Conservation (phyloP, 495 filamentous ascomycete genomes). For the Tuber indicum region DNA sequence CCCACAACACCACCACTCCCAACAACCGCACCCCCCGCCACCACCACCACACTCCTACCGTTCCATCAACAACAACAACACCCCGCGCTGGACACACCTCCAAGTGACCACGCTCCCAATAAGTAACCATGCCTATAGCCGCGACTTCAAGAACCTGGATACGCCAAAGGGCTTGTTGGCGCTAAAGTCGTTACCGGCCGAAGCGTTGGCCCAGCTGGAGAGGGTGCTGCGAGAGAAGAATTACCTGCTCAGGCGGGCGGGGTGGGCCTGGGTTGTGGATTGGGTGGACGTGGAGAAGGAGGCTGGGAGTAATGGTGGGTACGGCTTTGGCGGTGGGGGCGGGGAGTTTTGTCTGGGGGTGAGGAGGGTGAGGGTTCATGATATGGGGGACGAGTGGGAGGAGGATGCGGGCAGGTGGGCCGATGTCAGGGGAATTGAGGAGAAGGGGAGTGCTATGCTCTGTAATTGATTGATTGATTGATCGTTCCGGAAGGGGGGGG, state of each 20-base stretch:
- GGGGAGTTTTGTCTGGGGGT: constrained; percentile 1
- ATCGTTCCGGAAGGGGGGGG: neutral
- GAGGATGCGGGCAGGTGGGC: neutral
- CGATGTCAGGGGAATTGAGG: neutral
- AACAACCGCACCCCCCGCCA: neutral
- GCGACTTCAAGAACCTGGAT: neutral
- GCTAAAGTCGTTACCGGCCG: neutral
- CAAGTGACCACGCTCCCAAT: neutral
- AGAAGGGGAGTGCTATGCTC: neutral
- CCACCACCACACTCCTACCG: neutral
- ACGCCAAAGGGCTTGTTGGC: neutral
- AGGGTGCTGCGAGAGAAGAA: constrained; percentile 4
- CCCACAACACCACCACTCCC: neutral
- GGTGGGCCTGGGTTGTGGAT: neutral
- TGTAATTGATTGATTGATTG: neutral
- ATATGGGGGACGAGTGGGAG: constrained; percentile 3
- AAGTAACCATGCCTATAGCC: neutral
- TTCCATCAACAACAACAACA: neutral
- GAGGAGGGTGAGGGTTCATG: neutral
- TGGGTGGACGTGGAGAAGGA: neutral
- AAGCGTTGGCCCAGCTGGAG: neutral
- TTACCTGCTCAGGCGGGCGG: neutral
- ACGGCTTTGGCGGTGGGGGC: neutral
- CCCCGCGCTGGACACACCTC: neutral
- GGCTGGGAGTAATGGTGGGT: neutral